A percentile compares a stretch with the other conserved stretches of the same genome.
Conservation (phyloP, 1,139 yeast genomes). For the Taphrina flavorubra region DNA sequence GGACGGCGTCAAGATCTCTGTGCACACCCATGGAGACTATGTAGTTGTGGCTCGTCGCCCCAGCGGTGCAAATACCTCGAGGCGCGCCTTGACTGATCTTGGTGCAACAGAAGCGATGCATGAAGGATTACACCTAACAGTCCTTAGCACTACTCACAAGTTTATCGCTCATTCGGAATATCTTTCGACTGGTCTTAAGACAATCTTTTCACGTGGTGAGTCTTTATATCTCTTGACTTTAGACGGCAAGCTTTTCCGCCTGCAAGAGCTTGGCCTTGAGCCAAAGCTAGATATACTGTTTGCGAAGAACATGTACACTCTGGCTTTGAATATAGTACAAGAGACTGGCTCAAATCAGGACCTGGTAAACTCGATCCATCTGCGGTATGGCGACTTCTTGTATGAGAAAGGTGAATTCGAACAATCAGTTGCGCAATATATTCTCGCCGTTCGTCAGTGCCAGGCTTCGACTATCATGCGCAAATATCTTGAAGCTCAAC, state of each 20-base stretch:
- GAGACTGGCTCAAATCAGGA: constrained; percentile 55
- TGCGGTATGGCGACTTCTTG: constrained; percentile 71
- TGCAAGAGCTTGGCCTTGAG: constrained; percentile 69
- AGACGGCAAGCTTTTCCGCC: constrained; percentile 74
- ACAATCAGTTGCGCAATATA: constrained; percentile 73
- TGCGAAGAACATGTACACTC: constrained; percentile 70
- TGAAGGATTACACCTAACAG: constrained; percentile 59
- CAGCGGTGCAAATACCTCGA: not conserved
- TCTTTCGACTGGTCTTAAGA: constrained; percentile 66
- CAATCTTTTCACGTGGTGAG: constrained; percentile 62
- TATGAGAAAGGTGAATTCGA: constrained; percentile 69
- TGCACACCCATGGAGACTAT: constrained; percentile 60
- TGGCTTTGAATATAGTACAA: constrained; percentile 74
- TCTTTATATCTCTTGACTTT: constrained; percentile 67
- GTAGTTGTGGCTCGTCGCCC: constrained; percentile 62
- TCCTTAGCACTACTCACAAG: constrained; percentile 72
- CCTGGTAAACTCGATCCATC: constrained; percentile 62
- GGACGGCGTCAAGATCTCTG: constrained; percentile 63
- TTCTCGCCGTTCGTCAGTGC: constrained; percentile 59
- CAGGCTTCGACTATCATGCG: constrained; percentile 76
- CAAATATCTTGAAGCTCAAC: constrained; percentile 83
- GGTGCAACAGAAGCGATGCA: constrained; percentile 43
- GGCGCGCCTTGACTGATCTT: constrained; percentile 23
- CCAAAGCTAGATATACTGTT: constrained; percentile 74
- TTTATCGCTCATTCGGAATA: constrained; percentile 73